Base-by-base conservation (phyloP, 2,329 filamentous ascomycete genomes). In the Fusarium transvaalense region DNA sequence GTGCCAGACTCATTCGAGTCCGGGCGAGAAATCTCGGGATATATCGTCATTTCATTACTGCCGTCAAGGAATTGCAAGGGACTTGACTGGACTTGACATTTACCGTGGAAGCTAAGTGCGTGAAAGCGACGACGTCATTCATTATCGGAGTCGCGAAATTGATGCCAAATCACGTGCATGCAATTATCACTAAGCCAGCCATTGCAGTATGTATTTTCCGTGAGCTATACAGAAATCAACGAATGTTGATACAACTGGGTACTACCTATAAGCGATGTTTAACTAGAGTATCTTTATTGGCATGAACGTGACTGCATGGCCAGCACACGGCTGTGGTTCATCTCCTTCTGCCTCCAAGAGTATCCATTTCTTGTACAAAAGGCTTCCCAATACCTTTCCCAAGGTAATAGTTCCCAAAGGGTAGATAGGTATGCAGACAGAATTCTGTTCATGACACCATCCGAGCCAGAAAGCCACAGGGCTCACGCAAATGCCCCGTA, bases 91-190 rank as follows among this genome's bases (percentile, higher is more conserved):
- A 29, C 17, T 31, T 23, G 34, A 41, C 27, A 32, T 23, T 25
- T 19, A 34, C 21, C 21, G 21, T 19, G 19, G 19, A 31, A 19
- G 42, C 12, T 56, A 31, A 21, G 19, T 45, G 37, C 35, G 46
- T 61, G 61, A 61, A 60, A 56, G 56, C 68, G 43, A 59, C 63
- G 57, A 71, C 66, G 63, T 72, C 66, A 71, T 71, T 31, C 45
- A 60, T 41, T 19, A 29, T 39, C 41, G 31, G n/a, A 47, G 42
- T 74, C 78, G 65, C 78, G 77, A 74, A 76, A 79, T 59, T 75
- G 71, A 76, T 78, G 74, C 78, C 77, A 73, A 48, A 72, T 80
- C 78, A 80, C 78, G 79, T 80, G 79, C 35, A 23, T 19, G 12
- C 9, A 23, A 7, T 32, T 17, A 31, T 3, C 9, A 25, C 5